Evolutionary conservation across 1,284 basidiomycete species (phyloP), one percentile per base, ranked within the genome.

Genomic region (Somion occarium): DNA sequence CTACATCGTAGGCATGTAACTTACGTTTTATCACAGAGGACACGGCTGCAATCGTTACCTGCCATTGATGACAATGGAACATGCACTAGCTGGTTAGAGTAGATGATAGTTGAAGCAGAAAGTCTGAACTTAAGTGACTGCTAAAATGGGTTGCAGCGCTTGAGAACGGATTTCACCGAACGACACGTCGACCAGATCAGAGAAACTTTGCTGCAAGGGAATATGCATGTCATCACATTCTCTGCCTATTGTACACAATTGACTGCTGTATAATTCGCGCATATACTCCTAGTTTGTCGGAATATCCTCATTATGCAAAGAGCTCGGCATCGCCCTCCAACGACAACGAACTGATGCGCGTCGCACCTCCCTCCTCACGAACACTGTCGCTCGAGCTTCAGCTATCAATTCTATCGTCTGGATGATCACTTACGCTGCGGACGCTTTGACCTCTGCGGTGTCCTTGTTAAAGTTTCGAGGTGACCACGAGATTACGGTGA

Each of bases 271-370:
- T n/a, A n/a, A n/a, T n/a, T n/a, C n/a, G n/a, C n/a, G n/a, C n/a
- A n/a, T n/a, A n/a, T n/a, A n/a, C n/a, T n/a, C n/a, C n/a, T n/a
- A n/a, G n/a, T n/a, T n/a, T n/a, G n/a, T n/a, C n/a, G n/a, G n/a
- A n/a, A n/a, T n/a, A n/a, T n/a, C n/a, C n/a, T n/a, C n/a, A n/a
- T 34, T 15, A 34, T 20, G 26, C 38, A 54, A 64, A 64, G 12
- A 66, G 53, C 5, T 53, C 44, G n/a, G 55, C 42, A 39, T 64
- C 62, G 18, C 61, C 63, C 30, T 63, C 60, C 39, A 66, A 56
- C 19, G 46, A 51, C 25, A 64, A 54, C 4, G 49, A 42, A 50
- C 53, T 58, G 48, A 64, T 64, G 2, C 62, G 57, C 11, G 52
- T 46, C 1, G 54, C 30, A 11, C 62, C 63, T 15, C 61, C 61